These are phyloP conservation scores for Rhododendron mucronatum DNA, from an alignment of 148 eudicot species.

Conservation along the genomic window DNA sequence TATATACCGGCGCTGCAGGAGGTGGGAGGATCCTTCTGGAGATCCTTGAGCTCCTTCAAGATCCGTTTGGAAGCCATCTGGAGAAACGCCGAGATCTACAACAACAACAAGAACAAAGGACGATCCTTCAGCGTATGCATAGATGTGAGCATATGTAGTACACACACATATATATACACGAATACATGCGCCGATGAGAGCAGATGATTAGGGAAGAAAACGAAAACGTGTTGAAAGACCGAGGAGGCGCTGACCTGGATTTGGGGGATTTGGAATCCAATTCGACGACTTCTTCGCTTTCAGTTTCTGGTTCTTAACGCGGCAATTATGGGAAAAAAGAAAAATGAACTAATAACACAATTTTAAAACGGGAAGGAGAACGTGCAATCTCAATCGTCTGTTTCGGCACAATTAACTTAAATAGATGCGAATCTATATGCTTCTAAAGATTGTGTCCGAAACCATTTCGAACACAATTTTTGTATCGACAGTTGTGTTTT, in stretches of 20 bases:
- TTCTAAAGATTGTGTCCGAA: too few species aligned
- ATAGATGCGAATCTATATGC: too few species aligned
- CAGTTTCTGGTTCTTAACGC: neutral
- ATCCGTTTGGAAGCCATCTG: slow-evolving; percentile 74
- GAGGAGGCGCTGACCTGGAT: slow-evolving; percentile 1
- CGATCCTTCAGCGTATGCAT: neutral
- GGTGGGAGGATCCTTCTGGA: slow-evolving; percentile 76
- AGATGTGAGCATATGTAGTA: too few species aligned
- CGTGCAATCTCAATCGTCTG: too few species aligned
- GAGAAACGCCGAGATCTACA: neutral
- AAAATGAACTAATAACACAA: too few species aligned
- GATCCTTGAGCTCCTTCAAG: slow-evolving; percentile 83
- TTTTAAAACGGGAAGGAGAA: too few species aligned
- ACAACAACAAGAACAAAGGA: neutral
- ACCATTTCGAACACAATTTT: too few species aligned
- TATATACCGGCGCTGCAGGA: slow-evolving; percentile 69
- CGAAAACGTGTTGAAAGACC: neutral
- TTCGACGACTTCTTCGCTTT: neutral
- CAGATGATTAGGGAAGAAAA: neutral
- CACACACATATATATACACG: neutral
- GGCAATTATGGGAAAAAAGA: neutral
- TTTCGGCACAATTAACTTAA: too few species aligned
- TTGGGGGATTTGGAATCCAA: neutral
- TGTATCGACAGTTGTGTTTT: too few species aligned
- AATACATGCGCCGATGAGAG: neutral